Evolutionary conservation across 192 early-diverging fungal species (phyloP), one percentile per base, ranked within the genome.

Genomic region (Umbelopsis sp.): DNA sequence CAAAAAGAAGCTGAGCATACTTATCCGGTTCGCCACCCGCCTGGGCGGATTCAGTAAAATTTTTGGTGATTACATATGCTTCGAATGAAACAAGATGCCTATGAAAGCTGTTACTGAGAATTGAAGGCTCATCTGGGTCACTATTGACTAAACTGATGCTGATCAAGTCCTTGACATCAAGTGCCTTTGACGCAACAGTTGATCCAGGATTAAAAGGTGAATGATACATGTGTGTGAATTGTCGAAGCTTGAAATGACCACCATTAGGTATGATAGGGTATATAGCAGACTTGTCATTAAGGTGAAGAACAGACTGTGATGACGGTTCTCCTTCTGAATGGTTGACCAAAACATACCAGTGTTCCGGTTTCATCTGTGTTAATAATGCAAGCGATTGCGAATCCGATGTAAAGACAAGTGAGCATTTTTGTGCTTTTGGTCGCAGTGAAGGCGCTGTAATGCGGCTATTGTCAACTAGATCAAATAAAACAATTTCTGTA

Each of bases 181-280:
- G 30, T 2, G 16, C 25, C 16, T 27, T 27, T 55, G 25, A n/a
- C 16, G 11, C 33, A 11, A 2, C 30, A 5, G 18, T 30, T 3
- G 55, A 30, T 49, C 2, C 18, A 16, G 20, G 12, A 35, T 58
- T 33, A 1, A 7, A 13, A 30, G 33, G 18, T 12, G 25, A n/a
- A 1, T 33, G 25, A 12, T 18, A 61, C 30, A 10, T 15, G 4
- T 35, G 30, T 5, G 8, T 35, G 55, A 35, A 61, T 61, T 61
- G 55, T 12, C 25, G 16, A 2, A 61, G 27, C 25, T 61, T 61
- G 27, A 35, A 35, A 7, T 16, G 9, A 1, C 55, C 55, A 25
- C 16, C 27, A 61, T 16, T 61, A 1, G 55, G 30, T 18, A 61
- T 16, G 25, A 61, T 61, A n/a, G 55, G 55, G 55, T 61, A 61